Evolutionary conservation across 2,329 filamentous ascomycete genomes (phyloP), one percentile per base, ranked within the genome.

Genomic region (Sporothrix euskadiensis): DNA sequence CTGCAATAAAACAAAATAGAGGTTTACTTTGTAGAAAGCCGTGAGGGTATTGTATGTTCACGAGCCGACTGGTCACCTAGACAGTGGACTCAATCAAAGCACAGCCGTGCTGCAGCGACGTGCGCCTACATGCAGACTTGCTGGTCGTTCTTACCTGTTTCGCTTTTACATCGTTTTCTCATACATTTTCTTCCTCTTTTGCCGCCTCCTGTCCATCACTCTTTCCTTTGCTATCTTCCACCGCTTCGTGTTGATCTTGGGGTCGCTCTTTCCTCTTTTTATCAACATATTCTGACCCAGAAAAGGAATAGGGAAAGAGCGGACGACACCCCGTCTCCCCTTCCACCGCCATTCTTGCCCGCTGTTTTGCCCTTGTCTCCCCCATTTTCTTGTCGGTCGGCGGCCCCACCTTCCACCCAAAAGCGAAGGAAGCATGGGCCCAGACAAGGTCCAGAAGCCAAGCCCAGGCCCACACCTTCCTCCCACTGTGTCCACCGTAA

Each of bases 271-370:
- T 47, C 39, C n/a, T 26, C n/a, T 32, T 61, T 65, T 65, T 65
- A 61, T 61, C 57, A 35, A 19, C 19, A 14, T 77, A 74, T 9
- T 6, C 1, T 35, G 9, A 22, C 59, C 59, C 26, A 61, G 22
- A 30, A 68, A 49, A 12, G 41, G 44, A 19, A 35, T 35, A 22
- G 30, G 65, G 44, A 68, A 49, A 68, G 44, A 68, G 47, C 65
- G 65, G 65, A 52, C 65, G 3, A n/a, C 65, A 52, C 44, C 65
- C 65, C 65, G 65, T 32, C 44, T 68, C 65, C 44, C 65, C 65
- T 52, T 66, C 63, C 41, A 66, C 63, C 63, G 63, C 63, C 44
- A 7, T 59, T 59, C 56, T 35, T 59, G 56, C 56, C 56, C 14
- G 10, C 26, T 59, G 12, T 35, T 59, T 59, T 35, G 44, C 44